These are phyloP conservation scores for Komagataella mondaviorum DNA, from an alignment of 805 yeast species.

Conservation along the genomic window DNA sequence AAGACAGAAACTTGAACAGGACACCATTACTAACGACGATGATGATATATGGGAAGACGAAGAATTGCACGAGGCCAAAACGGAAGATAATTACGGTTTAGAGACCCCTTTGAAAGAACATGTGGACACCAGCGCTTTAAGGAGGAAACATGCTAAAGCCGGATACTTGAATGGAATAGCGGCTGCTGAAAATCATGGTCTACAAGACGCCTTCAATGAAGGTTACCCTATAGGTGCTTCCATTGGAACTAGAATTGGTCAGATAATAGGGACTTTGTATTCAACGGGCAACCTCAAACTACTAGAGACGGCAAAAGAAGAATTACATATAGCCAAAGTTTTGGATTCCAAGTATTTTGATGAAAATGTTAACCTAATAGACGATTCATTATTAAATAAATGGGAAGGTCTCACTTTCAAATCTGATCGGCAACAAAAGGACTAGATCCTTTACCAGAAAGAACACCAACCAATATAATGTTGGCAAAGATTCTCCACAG, in stretches of 20 bases:
- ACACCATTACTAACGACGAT: neutral
- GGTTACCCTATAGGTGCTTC: slow-evolving; percentile 69
- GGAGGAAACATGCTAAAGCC: slow-evolving; percentile 56
- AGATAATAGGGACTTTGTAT: slow-evolving; percentile 35
- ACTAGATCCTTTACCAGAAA: slow-evolving; percentile 53
- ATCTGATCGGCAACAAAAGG: neutral
- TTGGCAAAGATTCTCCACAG: slow-evolving; percentile 90
- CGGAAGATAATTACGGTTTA: neutral
- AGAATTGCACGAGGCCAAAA: neutral
- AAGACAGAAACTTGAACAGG: neutral
- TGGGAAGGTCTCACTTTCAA: slow-evolving; percentile 8
- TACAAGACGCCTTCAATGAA: slow-evolving; percentile 72
- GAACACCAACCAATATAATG: slow-evolving; percentile 99
- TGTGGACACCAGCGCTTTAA: slow-evolving; percentile 11
- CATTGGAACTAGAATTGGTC: slow-evolving; percentile 56
- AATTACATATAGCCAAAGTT: slow-evolving; percentile 45
- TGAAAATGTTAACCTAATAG: slow-evolving; percentile 24
- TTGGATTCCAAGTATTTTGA: slow-evolving; percentile 43
- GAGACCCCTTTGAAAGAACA: neutral
- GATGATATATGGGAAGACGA: neutral
- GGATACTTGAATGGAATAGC: slow-evolving; percentile 81
- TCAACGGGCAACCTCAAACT: neutral
- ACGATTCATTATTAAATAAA: slow-evolving; percentile 11
- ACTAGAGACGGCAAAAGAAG: slow-evolving; percentile 27
- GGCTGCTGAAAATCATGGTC: slow-evolving; percentile 46